phyloP scores from a whole-genome alignment of 2,329 filamentous ascomycete genomes.

The Apiospora rasikravindrae region DNA sequence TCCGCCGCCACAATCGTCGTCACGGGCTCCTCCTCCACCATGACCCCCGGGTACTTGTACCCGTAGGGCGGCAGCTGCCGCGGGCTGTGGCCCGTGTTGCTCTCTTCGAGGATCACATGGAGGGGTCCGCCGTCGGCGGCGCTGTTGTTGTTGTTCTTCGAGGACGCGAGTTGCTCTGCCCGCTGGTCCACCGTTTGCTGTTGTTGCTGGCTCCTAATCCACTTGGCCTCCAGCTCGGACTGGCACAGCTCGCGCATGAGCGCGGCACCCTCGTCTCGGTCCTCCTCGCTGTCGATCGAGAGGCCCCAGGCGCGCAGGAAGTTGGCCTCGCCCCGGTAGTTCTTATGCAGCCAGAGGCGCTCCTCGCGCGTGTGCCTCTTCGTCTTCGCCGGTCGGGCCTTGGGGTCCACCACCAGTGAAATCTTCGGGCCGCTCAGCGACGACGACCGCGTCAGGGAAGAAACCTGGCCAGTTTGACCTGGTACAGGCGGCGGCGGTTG shows the following conservation, averaged over 20 bases:
- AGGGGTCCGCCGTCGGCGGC: constrained; percentile 2
- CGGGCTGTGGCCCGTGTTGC: constrained; percentile 18
- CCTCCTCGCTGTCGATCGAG: constrained; percentile 31
- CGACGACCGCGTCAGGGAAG: constrained; percentile 5
- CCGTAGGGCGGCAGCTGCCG: constrained; percentile 19
- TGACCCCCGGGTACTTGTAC: background rate
- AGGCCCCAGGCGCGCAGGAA: constrained; percentile 37
- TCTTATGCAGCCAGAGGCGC: constrained; percentile 34
- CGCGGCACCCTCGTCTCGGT: constrained; percentile 32
- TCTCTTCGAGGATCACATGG: constrained; percentile 25
- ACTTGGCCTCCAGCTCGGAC: constrained; percentile 30
- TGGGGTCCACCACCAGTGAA: background rate
- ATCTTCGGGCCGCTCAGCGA: background rate
- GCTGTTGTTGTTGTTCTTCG: constrained; percentile 22
- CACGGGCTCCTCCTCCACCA: constrained; percentile 17
- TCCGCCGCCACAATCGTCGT: background rate
- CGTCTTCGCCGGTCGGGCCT: constrained; percentile 5
- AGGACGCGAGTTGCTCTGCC: background rate
- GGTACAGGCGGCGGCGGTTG: background rate
- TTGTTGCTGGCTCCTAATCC: constrained; percentile 21
- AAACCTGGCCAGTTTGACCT: background rate
- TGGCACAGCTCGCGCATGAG: constrained; percentile 35
- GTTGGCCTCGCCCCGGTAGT: constrained; percentile 36
- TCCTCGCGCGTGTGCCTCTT: constrained; percentile 31
- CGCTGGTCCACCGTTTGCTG: constrained; percentile 14